Conservation (phyloP, 192 early-diverging fungal species). For the Coemansia sp. region DNA sequence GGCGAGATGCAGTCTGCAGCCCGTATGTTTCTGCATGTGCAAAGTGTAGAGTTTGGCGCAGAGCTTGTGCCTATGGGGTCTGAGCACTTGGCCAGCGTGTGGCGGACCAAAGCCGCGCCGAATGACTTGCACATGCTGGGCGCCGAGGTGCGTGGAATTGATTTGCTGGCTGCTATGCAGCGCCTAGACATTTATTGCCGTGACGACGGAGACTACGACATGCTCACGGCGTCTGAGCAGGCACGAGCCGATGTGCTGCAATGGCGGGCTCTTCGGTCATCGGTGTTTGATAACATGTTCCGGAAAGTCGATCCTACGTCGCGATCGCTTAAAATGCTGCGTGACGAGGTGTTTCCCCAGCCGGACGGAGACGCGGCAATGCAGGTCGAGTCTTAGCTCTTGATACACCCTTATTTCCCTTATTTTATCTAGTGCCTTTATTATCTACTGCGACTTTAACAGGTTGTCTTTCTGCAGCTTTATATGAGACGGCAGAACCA, state of each 20-base stretch:
- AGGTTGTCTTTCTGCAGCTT: constrained; percentile 42
- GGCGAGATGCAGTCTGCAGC: constrained; percentile 40
- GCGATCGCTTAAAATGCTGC: constrained; percentile 21
- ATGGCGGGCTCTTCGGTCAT: constrained; percentile 43
- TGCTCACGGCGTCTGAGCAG: constrained; percentile 47
- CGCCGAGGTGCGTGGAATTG: constrained; percentile 16
- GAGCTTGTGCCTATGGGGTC: constrained; percentile 21
- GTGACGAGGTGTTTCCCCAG: constrained; percentile 25
- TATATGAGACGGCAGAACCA: constrained; percentile 50
- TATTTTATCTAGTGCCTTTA: no score
- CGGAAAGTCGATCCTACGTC: constrained; percentile 38
- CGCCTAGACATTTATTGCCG: constrained; percentile 45
- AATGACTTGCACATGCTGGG: constrained; percentile 28
- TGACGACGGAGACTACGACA: constrained; percentile 47
- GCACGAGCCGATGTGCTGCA: constrained; percentile 37
- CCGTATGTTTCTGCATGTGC: constrained; percentile 17
- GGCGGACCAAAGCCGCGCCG: constrained; percentile 12
- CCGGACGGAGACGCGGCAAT: neutral
- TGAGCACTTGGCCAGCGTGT: constrained; percentile 18
- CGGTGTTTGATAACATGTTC: constrained; percentile 44
- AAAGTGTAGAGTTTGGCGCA: neutral
- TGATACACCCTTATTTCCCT: no score
- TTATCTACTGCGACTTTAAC: constrained; percentile 23
- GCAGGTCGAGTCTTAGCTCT: neutral
- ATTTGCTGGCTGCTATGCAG: constrained; percentile 30